A percentile compares a stretch with the other conserved stretches of the same genome.
Conservation (phyloP, 176 grass and related monocot species). For the Carex parvula region DNA sequence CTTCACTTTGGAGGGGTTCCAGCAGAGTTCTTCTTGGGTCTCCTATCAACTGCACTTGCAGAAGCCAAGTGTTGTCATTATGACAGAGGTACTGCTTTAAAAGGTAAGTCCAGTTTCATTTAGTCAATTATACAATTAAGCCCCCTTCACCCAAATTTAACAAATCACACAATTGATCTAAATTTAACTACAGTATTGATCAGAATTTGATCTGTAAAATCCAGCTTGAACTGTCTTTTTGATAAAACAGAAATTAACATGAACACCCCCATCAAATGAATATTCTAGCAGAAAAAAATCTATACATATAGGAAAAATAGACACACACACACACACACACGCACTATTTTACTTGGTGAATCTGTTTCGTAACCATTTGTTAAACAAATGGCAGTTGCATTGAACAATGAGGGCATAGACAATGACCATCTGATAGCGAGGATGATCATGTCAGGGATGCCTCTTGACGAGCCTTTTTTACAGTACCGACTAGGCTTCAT, state of each 20-base stretch:
- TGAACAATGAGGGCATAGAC: constrained; percentile 38
- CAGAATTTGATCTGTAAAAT: neutral
- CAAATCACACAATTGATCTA: neutral
- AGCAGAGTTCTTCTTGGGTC: constrained; percentile 38
- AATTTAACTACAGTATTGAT: neutral
- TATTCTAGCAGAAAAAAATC: neutral
- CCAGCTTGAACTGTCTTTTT: neutral
- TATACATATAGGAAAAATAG: neutral
- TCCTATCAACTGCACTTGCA: constrained; percentile 32
- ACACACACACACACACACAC: neutral
- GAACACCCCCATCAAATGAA: neutral
- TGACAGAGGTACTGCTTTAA: constrained; percentile 4
- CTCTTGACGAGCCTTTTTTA: constrained; percentile 37
- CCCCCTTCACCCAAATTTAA: neutral
- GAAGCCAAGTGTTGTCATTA: constrained; percentile 1
- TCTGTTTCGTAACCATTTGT: neutral
- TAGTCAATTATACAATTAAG: neutral
- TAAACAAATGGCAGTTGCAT: constrained; percentile 14
- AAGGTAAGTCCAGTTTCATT: neutral
- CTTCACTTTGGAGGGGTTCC: constrained; percentile 46
- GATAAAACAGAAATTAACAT: neutral
- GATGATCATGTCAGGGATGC: constrained; percentile 42
- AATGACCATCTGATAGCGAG: constrained; percentile 26
- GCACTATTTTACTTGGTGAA: neutral
- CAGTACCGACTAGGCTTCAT: constrained; percentile 24